A percentile compares a stretch with the other conserved stretches of the same genome.
These are phyloP conservation scores for Vigna nakashimae DNA, from an alignment of 306 rosid species.

Conservation along the genomic window DNA sequence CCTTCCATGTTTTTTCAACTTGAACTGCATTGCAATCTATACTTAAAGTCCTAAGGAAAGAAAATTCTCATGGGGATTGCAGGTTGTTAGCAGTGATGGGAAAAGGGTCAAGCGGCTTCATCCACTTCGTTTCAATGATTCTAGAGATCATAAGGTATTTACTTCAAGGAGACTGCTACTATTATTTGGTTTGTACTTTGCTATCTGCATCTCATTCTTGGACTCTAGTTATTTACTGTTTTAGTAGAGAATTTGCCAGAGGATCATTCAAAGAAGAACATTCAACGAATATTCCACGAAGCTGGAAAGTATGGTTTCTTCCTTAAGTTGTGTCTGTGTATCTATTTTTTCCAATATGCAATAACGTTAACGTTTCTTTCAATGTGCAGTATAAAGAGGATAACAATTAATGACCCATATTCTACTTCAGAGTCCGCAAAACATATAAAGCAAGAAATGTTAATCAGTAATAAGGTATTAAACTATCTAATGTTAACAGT, in stretches of 20 bases:
- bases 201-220: conserved; percentile 55
- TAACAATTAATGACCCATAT: conserved; percentile 68
- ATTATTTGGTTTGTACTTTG: neutral
- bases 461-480: conserved; percentile 72
- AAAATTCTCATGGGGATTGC: conserved; percentile 29
- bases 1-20: conserved; percentile 31
- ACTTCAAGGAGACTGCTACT: conserved; percentile 37
- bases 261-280: conserved; percentile 84
- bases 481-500: neutral
- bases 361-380: conserved; percentile 29
- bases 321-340: conserved; percentile 1
- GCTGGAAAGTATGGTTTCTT: conserved; percentile 79
- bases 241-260: conserved; percentile 92
- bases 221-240: conserved; percentile 84
- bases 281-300: conserved; percentile 71
- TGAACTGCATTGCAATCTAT: conserved; percentile 39
- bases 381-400: conserved; percentile 69
- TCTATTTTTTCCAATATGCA: conserved; percentile 33
- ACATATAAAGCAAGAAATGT: conserved; percentile 61
- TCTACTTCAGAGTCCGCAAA: conserved; percentile 58
- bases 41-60: conserved; percentile 38
- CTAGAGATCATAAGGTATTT: conserved; percentile 81
- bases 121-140: conserved; percentile 60
- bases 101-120: conserved; percentile 86
- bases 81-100: conserved; percentile 88